Conservation (phyloP, 257 asterid species). For the Solanum gracilifrons region DNA sequence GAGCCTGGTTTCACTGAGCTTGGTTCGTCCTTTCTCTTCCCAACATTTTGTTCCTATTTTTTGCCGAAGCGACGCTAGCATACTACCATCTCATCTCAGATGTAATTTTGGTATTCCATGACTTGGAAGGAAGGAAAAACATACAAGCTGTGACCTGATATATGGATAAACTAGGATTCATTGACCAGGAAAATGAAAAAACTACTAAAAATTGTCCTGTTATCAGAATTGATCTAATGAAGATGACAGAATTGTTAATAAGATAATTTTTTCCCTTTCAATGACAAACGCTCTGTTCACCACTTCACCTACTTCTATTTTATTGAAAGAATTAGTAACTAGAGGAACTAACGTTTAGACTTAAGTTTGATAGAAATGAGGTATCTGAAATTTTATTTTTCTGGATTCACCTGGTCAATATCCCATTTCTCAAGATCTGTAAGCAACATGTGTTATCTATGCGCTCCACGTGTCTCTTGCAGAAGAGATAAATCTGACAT, state of each 20-base stretch:
- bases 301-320: background rate
- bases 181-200: background rate
- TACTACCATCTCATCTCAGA: background rate
- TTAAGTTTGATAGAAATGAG: background rate
- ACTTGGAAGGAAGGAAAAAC: background rate
- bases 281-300: background rate
- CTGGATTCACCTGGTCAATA: background rate
- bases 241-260: background rate
- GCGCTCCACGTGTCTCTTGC: background rate
- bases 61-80: background rate
- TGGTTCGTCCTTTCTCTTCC: slow-evolving; percentile 30
- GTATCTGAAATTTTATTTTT: background rate
- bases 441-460: background rate
- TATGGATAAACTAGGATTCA: background rate
- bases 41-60: background rate
- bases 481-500: slow-evolving; percentile 5
- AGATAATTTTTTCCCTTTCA: background rate
- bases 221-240: background rate
- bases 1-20: slow-evolving; percentile 96
- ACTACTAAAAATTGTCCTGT: background rate
- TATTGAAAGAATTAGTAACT: background rate
- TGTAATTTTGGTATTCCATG: background rate
- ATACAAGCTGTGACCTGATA: background rate
- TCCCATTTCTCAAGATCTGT: background rate
- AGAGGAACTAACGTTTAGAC: background rate